Percentiles rank a stretch among this genome's conserved stretches.
phyloP scores from a whole-genome alignment of 306 rosid species.

The Vigna nakashimae region DNA sequence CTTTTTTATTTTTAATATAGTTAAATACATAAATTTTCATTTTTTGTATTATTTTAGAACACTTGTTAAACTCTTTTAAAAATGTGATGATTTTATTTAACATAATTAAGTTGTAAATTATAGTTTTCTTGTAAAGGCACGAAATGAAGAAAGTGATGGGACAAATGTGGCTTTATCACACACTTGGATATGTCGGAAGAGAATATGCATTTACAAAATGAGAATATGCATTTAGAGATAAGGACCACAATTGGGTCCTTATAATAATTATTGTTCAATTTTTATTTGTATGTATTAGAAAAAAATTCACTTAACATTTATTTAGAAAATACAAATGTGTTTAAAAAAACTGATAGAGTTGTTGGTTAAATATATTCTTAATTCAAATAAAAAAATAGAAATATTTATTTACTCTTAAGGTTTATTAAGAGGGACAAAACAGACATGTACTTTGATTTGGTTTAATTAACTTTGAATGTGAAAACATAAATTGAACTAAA shows the following conservation, averaged over 20 bases:
- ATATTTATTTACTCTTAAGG: too few relatives aligned
- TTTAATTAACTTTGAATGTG: too few relatives aligned
- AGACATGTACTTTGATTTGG: too few relatives aligned
- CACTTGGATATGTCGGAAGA: slow-evolving; percentile 56
- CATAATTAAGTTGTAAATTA: neutral
- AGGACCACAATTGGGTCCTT: neutral
- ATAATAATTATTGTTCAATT: neutral
- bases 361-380: too few relatives aligned
- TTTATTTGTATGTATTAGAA: neutral
- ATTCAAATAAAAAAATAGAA: too few relatives aligned
- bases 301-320: neutral
- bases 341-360: too few relatives aligned
- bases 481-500: too few relatives aligned
- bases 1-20: neutral
- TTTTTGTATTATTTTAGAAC: neutral
- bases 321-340: too few relatives aligned
- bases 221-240: slow-evolving; percentile 36
- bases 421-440: too few relatives aligned
- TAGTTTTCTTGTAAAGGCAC: slow-evolving; percentile 7
- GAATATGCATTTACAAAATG: slow-evolving; percentile 42
- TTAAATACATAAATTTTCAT: neutral
- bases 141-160: slow-evolving; percentile 37
- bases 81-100: neutral
- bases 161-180: slow-evolving; percentile 47
- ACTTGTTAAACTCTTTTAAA: neutral